Base-by-base conservation (phyloP, 108 stramenopile genomes). In the Discostella stelligeroides region DNA sequence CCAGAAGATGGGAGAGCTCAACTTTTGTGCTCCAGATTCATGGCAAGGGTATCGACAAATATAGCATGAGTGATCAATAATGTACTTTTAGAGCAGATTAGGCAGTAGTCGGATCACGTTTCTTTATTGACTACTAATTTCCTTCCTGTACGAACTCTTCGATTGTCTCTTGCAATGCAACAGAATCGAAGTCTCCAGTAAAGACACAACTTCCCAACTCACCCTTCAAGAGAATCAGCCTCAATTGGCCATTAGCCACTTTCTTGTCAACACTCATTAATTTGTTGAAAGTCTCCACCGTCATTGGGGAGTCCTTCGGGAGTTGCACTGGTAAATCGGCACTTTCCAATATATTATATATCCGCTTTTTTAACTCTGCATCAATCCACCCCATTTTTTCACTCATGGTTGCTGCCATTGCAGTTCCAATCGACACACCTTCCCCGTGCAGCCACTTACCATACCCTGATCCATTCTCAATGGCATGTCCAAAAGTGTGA, bases 401-500 rank as follows among this genome's bases (percentile, higher is more conserved):
- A 61, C 94, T 94, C 92, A 97, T 92, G 40, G 88, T 85, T 7
- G 97, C 91, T 14, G 98, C 98, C 97, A 97, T 98, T 56, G 85
- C 90, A 27, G 91, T 98, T 34, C 98, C 98, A 72, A 98, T 94
- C 14, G 95, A 85, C 12, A 98, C 98, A 11, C 95, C 97, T 76
- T 99, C 98, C 15, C 98, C 98, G 71, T 99, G 98, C 34, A 98
- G 69, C 85, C 92, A 97, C 12, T 79, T 84, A 14, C 97, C 97
- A 75, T 98, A 98, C 11, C 97, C 96, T 9, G 91, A 83, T 54
- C 91, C 89, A 68, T 92, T 94, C 80, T 99, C 98, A 61, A 99
- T 96, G 24, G 98, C 98, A 75, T 99, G 98, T 23, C 97, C 98
- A 77, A 98, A 97, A 29, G 98, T 99, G 77, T 99, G 98, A 24